A percentile compares a stretch with the other conserved stretches of the same genome.
Conservation (phyloP, 257 asterid species). For the Verbascum thapsus region DNA sequence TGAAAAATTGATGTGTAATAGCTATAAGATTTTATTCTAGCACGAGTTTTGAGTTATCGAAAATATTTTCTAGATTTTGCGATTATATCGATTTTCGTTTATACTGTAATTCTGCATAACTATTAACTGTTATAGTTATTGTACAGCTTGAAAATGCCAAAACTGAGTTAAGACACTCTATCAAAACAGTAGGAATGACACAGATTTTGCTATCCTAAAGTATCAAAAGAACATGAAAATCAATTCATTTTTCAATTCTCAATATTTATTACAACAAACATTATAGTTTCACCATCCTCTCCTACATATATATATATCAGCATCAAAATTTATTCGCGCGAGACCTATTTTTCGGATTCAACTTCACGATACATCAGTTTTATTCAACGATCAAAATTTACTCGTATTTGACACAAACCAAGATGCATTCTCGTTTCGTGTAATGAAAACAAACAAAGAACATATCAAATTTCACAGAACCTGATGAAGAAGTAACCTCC, state of each 20-base stretch:
- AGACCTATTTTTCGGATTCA: slow-evolving; percentile 25
- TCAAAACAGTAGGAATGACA: neutral
- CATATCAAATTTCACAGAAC: slow-evolving; percentile 43
- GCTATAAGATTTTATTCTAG: no score
- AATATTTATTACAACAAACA: slow-evolving; percentile 4
- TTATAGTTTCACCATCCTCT: no score
- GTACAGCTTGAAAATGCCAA: no score
- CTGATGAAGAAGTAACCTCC: slow-evolving; percentile 61
- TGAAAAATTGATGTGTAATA: no score
- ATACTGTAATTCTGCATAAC: no score
- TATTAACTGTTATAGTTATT: no score
- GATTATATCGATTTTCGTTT: no score
- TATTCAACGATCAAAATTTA: slow-evolving; percentile 30
- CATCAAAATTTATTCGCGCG: neutral
- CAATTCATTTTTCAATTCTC: slow-evolving; percentile 5
- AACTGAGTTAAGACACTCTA: neutral
- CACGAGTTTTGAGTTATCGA: no score
- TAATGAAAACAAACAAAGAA: slow-evolving; percentile 1
- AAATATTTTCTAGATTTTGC: no score
- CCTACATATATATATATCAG: no score
- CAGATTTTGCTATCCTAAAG: slow-evolving; percentile 4
- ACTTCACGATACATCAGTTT: slow-evolving; percentile 27
- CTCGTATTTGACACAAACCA: no score
- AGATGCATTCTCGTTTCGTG: slow-evolving; percentile 10
- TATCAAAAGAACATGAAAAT: neutral